Evolutionary conservation across 1,284 basidiomycete genomes (phyloP).

Genomic region (Tilletia indica): DNA sequence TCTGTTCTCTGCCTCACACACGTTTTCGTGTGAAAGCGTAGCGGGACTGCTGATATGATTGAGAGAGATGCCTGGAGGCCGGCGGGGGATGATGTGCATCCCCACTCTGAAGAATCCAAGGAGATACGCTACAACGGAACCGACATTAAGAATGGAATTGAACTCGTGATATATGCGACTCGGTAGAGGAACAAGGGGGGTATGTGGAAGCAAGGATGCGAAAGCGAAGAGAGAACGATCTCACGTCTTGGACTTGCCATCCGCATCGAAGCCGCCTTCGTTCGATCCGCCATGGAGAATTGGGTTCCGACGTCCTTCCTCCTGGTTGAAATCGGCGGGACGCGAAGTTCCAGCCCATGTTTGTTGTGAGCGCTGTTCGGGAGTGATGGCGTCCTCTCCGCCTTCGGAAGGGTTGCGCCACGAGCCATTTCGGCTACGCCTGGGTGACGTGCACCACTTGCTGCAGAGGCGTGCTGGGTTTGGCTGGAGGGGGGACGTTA

Average conservation of each 20-base stretch:
- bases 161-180: too few relatives aligned
- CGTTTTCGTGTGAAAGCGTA: too few relatives aligned
- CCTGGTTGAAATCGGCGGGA: constrained; percentile 36
- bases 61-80: too few relatives aligned
- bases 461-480: constrained; percentile 25
- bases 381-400: constrained; percentile 33
- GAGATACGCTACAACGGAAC: too few relatives aligned
- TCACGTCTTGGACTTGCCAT: constrained; percentile 24
- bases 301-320: constrained; percentile 37
- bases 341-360: constrained; percentile 35
- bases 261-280: constrained; percentile 29
- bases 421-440: constrained; percentile 36
- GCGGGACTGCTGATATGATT: too few relatives aligned
- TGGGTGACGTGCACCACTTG: constrained; percentile 26
- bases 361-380: constrained; percentile 33
- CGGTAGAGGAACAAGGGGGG: too few relatives aligned
- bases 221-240: background rate
- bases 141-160: too few relatives aligned
- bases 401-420: constrained; percentile 30
- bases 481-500: constrained; percentile 14
- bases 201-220: too few relatives aligned
- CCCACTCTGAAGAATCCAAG: too few relatives aligned
- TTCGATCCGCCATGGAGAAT: constrained; percentile 36
- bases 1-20: too few relatives aligned
- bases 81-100: too few relatives aligned